phyloP scores from a whole-genome alignment of 2,329 filamentous ascomycete genomes.

The Exserohilum rostratum region DNA sequence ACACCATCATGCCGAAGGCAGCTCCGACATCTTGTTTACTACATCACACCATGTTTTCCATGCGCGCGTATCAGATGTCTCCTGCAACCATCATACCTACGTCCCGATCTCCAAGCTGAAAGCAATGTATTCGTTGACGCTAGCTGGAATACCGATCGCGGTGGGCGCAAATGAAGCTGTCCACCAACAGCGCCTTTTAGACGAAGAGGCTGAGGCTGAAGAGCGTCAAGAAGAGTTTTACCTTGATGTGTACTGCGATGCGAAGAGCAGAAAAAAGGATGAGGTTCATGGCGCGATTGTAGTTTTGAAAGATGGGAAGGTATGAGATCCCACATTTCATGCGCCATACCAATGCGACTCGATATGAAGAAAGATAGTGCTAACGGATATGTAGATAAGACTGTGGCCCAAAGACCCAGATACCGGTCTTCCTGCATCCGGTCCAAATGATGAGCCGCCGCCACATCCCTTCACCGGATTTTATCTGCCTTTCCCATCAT shows the following conservation, averaged over 20 bases:
- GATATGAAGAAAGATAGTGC: no score
- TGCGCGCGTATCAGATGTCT: neutral
- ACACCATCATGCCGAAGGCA: conserved; percentile 32
- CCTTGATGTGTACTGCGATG: conserved; percentile 55
- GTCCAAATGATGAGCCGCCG: conserved; percentile 28
- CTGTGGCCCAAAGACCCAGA: conserved; percentile 46
- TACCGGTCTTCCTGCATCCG: conserved; percentile 33
- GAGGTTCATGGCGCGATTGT: conserved; percentile 53
- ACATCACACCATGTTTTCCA: conserved; percentile 10
- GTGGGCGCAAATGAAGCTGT: conserved; percentile 59
- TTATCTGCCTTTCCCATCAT: conserved; percentile 56
- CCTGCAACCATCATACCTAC: neutral
- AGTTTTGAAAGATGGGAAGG: conserved; percentile 54
- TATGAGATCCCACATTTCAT: conserved; percentile 26
- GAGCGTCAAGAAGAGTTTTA: conserved; percentile 58
- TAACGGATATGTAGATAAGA: conserved; percentile 32
- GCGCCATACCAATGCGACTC: neutral
- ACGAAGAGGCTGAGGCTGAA: conserved; percentile 55
- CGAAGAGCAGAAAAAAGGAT: conserved; percentile 43
- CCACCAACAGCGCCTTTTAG: conserved; percentile 54
- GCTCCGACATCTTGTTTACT: conserved; percentile 19
- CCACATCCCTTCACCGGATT: conserved; percentile 58
- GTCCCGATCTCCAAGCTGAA: neutral
- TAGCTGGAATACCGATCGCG: conserved; percentile 54
- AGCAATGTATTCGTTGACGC: conserved; percentile 39